These are phyloP conservation scores for Adansonia digitata DNA, from an alignment of 345 rosid genomes.

Conservation along the genomic window DNA sequence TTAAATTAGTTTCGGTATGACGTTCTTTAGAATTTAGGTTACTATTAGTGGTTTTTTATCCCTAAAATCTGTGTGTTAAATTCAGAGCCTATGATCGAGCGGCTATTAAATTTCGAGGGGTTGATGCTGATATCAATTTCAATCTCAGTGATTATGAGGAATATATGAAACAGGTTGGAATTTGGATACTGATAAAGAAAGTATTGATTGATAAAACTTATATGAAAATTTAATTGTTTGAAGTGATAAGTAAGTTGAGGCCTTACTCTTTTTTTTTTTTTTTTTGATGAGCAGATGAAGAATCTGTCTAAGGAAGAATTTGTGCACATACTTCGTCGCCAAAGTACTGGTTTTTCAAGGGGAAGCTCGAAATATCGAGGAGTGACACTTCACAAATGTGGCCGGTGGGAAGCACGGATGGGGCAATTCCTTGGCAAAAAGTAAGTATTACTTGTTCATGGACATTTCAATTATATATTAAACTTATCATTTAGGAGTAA, in stretches of 20 bases:
- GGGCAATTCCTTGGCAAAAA: conserved; percentile 97
- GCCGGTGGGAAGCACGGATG: conserved; percentile 98
- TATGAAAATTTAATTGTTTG: neutral
- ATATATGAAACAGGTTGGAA: conserved; percentile 71
- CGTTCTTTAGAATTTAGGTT: neutral
- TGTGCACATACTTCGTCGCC: conserved; percentile 90
- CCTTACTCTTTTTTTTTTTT: conserved; percentile 6
- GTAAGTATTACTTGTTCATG: conserved; percentile 44
- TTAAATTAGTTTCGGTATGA: conserved; percentile 9
- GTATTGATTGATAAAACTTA: neutral
- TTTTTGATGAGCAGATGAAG: conserved; percentile 48
- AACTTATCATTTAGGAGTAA: neutral
- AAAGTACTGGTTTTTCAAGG: conserved; percentile 87
- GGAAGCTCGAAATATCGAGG: conserved; percentile 96
- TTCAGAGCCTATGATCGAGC: conserved; percentile 94
- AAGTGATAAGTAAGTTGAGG: conserved; percentile 9
- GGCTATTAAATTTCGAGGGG: conserved; percentile 92
- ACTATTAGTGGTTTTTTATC: neutral
- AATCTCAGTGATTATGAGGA: conserved; percentile 75
- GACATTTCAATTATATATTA: conserved; percentile 15
- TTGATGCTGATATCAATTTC: conserved; percentile 92
- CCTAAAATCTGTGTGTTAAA: neutral
- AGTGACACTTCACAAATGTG: conserved; percentile 88
- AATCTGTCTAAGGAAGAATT: conserved; percentile 79
- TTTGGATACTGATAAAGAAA: neutral